phyloP scores from a whole-genome alignment of 2,329 filamentous ascomycete species.

The Seiridium cupressi region DNA sequence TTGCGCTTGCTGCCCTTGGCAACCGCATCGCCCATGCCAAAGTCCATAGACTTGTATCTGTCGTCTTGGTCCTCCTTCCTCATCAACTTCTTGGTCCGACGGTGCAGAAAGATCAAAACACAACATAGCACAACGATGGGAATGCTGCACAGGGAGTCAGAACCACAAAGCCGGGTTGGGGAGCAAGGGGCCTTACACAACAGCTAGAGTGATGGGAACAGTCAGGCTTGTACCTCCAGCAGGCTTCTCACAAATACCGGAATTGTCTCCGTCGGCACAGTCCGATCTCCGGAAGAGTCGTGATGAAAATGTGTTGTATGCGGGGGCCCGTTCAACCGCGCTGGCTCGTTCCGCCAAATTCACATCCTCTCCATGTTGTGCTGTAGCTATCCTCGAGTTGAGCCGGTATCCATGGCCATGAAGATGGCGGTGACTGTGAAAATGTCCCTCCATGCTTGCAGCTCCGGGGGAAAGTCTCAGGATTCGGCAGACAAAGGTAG shows the following conservation, averaged over 20 bases:
- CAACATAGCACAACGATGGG: conserved; percentile 67
- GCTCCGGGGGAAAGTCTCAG: neutral
- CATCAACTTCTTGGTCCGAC: conserved; percentile 71
- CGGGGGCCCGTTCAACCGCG: neutral
- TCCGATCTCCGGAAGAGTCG: conserved; percentile 6
- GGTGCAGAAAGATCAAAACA: conserved; percentile 75
- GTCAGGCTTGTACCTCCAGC: conserved; percentile 44
- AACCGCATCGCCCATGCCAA: conserved; percentile 66
- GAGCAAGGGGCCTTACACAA: conserved; percentile 57
- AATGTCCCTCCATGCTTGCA: conserved; percentile 9
- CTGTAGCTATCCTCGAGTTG: conserved; percentile 16
- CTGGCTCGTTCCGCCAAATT: conserved; percentile 10
- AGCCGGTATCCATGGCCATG: conserved; percentile 21
- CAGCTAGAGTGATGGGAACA: conserved; percentile 66
- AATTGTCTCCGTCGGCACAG: conserved; percentile 20
- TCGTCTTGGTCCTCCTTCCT: conserved; percentile 78
- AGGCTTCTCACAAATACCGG: conserved; percentile 59
- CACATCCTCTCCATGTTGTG: conserved; percentile 11
- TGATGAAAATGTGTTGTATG: conserved; percentile 9
- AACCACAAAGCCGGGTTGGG: neutral
- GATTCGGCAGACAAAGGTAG: neutral
- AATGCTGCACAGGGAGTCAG: conserved; percentile 53
- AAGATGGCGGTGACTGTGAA: conserved; percentile 10
- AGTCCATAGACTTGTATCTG: conserved; percentile 88
- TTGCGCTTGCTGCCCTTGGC: conserved; percentile 42